Base-by-base conservation (phyloP, 169 alveolate species). In the Plasmodium chabaudi region DNA sequence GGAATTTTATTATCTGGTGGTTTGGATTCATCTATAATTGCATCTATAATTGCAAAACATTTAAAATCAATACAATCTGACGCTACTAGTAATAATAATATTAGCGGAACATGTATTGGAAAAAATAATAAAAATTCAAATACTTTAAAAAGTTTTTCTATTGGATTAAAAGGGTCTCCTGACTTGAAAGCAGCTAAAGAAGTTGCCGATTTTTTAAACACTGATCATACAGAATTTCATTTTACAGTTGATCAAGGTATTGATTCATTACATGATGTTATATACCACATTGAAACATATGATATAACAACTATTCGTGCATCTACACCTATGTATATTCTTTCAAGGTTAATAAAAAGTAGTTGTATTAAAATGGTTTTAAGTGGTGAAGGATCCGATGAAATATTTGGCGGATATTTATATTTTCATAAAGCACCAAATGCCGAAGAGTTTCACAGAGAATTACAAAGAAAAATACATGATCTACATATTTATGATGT, bases 361-460 rank as follows among this genome's bases (percentile, higher is more conserved):
- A 70, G 93, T 47, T 97, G 97, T 44, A 93, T 95, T 47, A 95
- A 95, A 87, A 93, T 95, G 93, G 96, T 95, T 21, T 87, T 94
- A 86, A 55, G 95, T 56, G 98, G 98, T 19, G 98, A 95, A 75
- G 98, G 98, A 10, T 93, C 96, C 0, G 97, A 96, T 74, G 98
- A 97, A 71, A 90, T 97, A 53, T 94, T 95, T 71, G 97, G 97
- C 23, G 97, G 98, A 13, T 95, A 95, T 87, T 88, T 95, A 19
- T 95, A 96, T 90, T 95, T 96, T 93, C 97, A 94, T 84, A 93
- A 93, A 55, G 96, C 97, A 5, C 98, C 97, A 9, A 91, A 91
- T 68, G 44, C 75, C 13, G 95, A 75, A 55, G 97, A 94, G 56
- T 93, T 95, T 61, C 96, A 93, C 68, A 59, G 94, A 91, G 98